Evolutionary conservation across 192 early-diverging fungal species (phyloP).

Genomic region (Entomortierella parvispora): DNA sequence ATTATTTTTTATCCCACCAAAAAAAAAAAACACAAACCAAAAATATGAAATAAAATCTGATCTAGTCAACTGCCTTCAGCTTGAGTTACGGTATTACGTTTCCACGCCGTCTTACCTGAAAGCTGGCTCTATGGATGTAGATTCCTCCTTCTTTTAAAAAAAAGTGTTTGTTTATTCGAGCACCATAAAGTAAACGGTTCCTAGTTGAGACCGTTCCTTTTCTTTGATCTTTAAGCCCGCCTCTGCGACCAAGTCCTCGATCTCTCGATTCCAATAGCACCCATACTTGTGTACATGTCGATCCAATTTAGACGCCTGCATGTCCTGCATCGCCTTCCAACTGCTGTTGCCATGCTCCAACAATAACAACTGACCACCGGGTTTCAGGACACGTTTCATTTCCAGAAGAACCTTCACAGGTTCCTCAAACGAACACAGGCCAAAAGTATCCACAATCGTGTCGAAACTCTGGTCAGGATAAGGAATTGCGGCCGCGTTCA

Average conservation of each 20-base stretch:
- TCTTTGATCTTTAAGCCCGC: slow-evolving; percentile 38
- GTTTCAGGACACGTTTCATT: slow-evolving; percentile 43
- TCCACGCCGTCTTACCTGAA: too few relatives aligned
- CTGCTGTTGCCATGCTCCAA: slow-evolving; percentile 47
- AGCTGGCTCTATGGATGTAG: too few relatives aligned
- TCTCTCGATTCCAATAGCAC: slow-evolving; percentile 50
- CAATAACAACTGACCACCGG: slow-evolving; percentile 28
- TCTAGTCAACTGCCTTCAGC: too few relatives aligned
- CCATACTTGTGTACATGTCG: slow-evolving; percentile 53
- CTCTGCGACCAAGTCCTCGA: slow-evolving; percentile 33
- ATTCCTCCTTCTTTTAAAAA: too few relatives aligned
- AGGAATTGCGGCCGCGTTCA: slow-evolving; percentile 49
- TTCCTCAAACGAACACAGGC: slow-evolving; percentile 49
- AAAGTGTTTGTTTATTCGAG: slow-evolving; percentile 28
- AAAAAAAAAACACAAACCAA: slow-evolving; percentile 1
- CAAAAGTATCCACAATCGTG: slow-evolving; percentile 49
- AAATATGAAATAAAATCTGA: not conserved
- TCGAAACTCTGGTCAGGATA: slow-evolving; percentile 44
- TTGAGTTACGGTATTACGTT: too few relatives aligned
- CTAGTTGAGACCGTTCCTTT: slow-evolving; percentile 47
- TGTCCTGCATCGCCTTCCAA: slow-evolving; percentile 47
- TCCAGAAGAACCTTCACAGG: slow-evolving; percentile 32
- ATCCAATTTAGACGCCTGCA: slow-evolving; percentile 47
- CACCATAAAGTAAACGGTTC: slow-evolving; percentile 43
- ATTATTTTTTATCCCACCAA: not conserved